Evolutionary conservation across 169 alveolate species (phyloP).

Genomic region (Toxoplasma gondii): DNA sequence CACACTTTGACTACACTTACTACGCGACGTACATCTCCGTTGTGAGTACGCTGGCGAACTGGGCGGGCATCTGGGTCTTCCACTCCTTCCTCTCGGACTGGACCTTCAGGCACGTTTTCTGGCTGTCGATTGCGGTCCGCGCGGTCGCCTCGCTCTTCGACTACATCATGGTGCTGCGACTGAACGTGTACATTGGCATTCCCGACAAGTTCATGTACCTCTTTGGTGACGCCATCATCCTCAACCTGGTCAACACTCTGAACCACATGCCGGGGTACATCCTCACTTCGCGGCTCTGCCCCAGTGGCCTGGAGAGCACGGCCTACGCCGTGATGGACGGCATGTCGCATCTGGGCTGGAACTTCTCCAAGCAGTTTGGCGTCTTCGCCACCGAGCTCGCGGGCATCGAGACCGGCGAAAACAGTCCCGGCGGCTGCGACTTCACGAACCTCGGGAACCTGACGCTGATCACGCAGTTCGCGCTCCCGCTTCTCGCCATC

Average conservation of each 20-base stretch:
- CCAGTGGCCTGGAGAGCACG: constrained; percentile 46
- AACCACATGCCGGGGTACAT: constrained; percentile 65
- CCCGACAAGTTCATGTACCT: constrained; percentile 63
- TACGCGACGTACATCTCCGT: constrained; percentile 56
- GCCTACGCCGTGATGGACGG: constrained; percentile 63
- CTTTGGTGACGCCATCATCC: constrained; percentile 66
- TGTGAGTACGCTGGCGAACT: constrained; percentile 54
- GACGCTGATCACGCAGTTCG: constrained; percentile 54
- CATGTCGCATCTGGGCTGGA: constrained; percentile 55
- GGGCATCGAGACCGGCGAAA: constrained; percentile 19
- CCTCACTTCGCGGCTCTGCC: constrained; percentile 55
- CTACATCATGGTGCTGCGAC: constrained; percentile 50
- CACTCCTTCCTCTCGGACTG: constrained; percentile 59
- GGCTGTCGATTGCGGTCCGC: constrained; percentile 63
- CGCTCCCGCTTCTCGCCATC: constrained; percentile 56
- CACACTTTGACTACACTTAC: constrained; percentile 68
- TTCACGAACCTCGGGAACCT: constrained; percentile 50
- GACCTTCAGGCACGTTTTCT: constrained; percentile 56
- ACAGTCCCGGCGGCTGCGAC: constrained; percentile 43
- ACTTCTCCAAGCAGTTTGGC: constrained; percentile 53
- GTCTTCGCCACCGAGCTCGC: constrained; percentile 48
- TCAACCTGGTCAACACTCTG: constrained; percentile 56
- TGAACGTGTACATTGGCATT: constrained; percentile 57
- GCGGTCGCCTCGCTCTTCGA: constrained; percentile 62
- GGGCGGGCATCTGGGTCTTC: constrained; percentile 56